A percentile compares a stretch with the other conserved stretches of the same genome.
These are phyloP conservation scores for Hymenoscyphus infarciens DNA, from an alignment of 2,329 filamentous ascomycete species.

Conservation along the genomic window DNA sequence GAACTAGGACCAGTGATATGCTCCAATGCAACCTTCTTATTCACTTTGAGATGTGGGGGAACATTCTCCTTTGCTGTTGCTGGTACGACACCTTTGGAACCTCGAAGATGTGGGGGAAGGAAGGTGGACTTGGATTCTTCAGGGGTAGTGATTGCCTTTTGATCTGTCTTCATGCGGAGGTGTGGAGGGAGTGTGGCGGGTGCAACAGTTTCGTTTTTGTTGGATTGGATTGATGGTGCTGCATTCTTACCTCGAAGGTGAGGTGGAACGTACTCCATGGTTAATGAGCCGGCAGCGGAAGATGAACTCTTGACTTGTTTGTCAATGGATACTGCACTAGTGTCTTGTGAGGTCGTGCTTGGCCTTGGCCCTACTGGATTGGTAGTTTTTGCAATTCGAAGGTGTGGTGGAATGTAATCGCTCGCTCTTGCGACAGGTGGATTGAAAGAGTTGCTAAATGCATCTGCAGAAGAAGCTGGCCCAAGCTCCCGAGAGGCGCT, in stretches of 20 bases:
- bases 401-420: no score
- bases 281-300: neutral
- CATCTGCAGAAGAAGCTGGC: no score
- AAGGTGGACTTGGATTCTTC: neutral
- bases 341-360: no score
- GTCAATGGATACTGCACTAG: neutral
- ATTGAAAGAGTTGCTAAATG: no score
- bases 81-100: neutral
- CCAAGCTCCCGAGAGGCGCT: no score
- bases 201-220: no score
- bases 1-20: neutral
- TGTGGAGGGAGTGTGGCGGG: neutral
- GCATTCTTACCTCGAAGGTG: neutral
- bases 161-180: neutral
- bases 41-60: neutral
- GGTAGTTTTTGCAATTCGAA: no score
- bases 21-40: neutral
- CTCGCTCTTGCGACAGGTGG: no score
- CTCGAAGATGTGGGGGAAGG: neutral
- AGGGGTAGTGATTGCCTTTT: neutral
- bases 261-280: neutral
- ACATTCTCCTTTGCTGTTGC: neutral
- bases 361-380: no score
- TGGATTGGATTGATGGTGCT: no score
- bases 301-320: neutral